Base-by-base conservation (phyloP, 2,329 filamentous ascomycete genomes). In the Claviceps humidiphila region DNA sequence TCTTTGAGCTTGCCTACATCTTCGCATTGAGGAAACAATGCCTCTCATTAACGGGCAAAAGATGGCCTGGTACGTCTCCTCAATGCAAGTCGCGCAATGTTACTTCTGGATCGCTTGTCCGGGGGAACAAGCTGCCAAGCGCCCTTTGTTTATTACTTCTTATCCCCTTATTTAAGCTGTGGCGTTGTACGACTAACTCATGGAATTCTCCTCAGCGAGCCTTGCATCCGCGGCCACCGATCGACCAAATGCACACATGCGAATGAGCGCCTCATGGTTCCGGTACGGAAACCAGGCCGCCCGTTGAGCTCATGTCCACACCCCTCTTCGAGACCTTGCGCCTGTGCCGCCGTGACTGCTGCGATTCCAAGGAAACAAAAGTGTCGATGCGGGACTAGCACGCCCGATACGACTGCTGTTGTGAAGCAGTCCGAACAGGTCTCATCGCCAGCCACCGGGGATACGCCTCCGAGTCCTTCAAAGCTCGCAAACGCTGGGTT, bases 181-280 rank as follows among this genome's bases (percentile, higher is more conserved):
- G 16, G 11, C 13, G 9, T 6, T 30, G 30, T 34, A 46, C 20
- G 14, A 13, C 16, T n/a, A 22, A 52, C 47, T 52, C 38, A 52
- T 40, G 16, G 17, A 14, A 14, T 30, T 17, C 8, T 9, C 4
- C 40, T 20, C 59, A 87, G 84, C 67, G 80, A 80, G 73, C 83
- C 84, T 62, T 87, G 84, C 64, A 87, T 87, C 59, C 81, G 84
- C 61, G 84, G 84, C 53, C 84, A 88, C 66, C 81, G 84, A 60
- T 87, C 84, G 34, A 86, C 84, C 50, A 86, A 85, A 71, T 88
- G 84, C 66, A 82, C 77, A 47, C 84, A 88, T 63, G 75, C 74
- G 55, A 74, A 75, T 57, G 82, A 86, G 59, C 78, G 84, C 54
- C 69, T 86, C 38, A 80, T 87, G 74, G 72, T 86, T 3, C 80